A percentile compares a stretch with the other conserved stretches of the same genome.
phyloP scores from a whole-genome alignment of 2,329 filamentous ascomycete species.

The Domatiomyces globalis region DNA sequence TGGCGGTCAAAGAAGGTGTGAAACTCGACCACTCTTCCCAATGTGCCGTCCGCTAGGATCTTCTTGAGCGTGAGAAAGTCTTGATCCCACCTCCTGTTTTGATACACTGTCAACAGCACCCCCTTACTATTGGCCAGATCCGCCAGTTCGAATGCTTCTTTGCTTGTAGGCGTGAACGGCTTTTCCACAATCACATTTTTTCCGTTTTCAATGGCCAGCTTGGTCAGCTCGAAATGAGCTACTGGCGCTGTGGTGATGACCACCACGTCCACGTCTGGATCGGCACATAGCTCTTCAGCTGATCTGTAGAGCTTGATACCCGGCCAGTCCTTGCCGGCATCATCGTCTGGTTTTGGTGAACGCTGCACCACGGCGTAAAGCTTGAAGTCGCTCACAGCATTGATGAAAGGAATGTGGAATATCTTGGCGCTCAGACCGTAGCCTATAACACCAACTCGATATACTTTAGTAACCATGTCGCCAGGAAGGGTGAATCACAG shows the following conservation, averaged over 20 bases:
- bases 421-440: constrained; percentile 57
- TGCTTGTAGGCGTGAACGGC: constrained; percentile 59
- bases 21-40: constrained; percentile 64
- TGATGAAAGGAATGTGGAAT: constrained; percentile 73
- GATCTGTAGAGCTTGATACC: constrained; percentile 49
- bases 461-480: constrained; percentile 13
- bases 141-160: constrained; percentile 52
- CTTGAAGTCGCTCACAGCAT: constrained; percentile 47
- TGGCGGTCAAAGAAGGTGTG: constrained; percentile 71
- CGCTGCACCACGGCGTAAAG: constrained; percentile 67
- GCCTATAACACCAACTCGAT: constrained; percentile 46
- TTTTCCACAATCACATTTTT: constrained; percentile 75
- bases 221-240: constrained; percentile 53
- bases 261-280: constrained; percentile 53
- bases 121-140: constrained; percentile 38
- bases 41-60: constrained; percentile 42
- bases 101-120: constrained; percentile 52
- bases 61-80: constrained; percentile 59
- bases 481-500: no score
- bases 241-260: constrained; percentile 58
- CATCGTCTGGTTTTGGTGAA: constrained; percentile 47
- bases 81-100: constrained; percentile 64
- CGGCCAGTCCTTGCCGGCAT: constrained; percentile 56
- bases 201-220: constrained; percentile 50
- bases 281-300: constrained; percentile 48